phyloP scores from a whole-genome alignment of 495 filamentous ascomycete species.

The Tuber borchii region DNA sequence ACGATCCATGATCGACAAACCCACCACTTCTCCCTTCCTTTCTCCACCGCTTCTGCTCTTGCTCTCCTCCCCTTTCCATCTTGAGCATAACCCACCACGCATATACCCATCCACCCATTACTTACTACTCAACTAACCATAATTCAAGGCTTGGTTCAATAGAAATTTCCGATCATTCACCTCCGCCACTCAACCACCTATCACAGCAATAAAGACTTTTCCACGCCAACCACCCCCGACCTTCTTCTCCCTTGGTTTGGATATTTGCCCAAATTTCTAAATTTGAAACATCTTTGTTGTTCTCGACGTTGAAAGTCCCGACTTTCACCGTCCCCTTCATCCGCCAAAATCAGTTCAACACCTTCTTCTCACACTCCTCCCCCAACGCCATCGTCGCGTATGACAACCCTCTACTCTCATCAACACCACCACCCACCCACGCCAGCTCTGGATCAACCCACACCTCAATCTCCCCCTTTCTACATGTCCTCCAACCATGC shows the following conservation, averaged over 20 bases:
- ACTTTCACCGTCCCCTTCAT: slow-evolving; percentile 33
- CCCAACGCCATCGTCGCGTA: slow-evolving; percentile 43
- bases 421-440: slow-evolving; percentile 37
- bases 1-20: slow-evolving; percentile 29
- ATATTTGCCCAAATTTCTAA: slow-evolving; percentile 10
- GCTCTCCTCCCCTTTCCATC: neutral
- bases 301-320: slow-evolving; percentile 40
- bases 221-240: slow-evolving; percentile 17
- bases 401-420: slow-evolving; percentile 41
- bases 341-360: slow-evolving; percentile 42
- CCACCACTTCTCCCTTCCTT: neutral
- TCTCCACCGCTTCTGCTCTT: neutral
- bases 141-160: neutral
- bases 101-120: slow-evolving; percentile 4
- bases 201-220: slow-evolving; percentile 8
- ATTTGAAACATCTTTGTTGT: slow-evolving; percentile 13
- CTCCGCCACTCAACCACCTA: neutral
- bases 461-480: slow-evolving; percentile 39
- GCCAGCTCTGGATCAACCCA: slow-evolving; percentile 39
- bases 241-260: neutral
- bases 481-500: slow-evolving; percentile 42
- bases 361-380: slow-evolving; percentile 38
- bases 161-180: slow-evolving; percentile 1
- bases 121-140: slow-evolving; percentile 24
- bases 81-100: neutral